A percentile compares a stretch with the other conserved stretches of the same genome.
These are phyloP conservation scores for Alternaria hordeiaustralica DNA, from an alignment of 2,329 filamentous ascomycete genomes.

Conservation along the genomic window DNA sequence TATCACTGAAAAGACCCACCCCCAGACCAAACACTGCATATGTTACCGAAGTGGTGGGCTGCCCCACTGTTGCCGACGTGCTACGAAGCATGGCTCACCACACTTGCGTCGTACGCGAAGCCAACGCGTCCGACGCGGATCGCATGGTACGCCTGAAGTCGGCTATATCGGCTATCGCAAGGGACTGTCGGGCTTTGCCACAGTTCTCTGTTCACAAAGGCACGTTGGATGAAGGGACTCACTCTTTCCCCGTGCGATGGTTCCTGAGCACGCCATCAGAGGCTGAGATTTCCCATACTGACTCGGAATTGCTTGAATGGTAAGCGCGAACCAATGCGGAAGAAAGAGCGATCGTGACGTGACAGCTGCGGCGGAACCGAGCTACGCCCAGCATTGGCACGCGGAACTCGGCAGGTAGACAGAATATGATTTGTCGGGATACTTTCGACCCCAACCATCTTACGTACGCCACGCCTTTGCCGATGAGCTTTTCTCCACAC, in stretches of 20 bases:
- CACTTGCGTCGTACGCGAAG: background rate
- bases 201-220: background rate
- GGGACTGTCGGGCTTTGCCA: background rate
- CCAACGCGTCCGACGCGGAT: background rate
- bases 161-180: background rate
- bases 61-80: background rate
- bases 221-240: background rate
- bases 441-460: conserved; percentile 8
- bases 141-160: background rate
- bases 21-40: background rate
- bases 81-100: background rate
- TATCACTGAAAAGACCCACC: background rate
- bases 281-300: background rate
- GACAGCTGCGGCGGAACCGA: conserved; percentile 30
- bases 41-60: background rate
- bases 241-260: background rate
- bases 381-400: conserved; percentile 32
- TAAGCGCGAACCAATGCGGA: conserved; percentile 3
- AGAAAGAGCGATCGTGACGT: conserved; percentile 5
- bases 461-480: conserved; percentile 38
- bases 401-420: conserved; percentile 31
- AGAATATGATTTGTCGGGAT: conserved; percentile 26
- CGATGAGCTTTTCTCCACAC: conserved; percentile 20
- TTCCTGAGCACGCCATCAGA: conserved; percentile 10
- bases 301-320: background rate